Base-by-base conservation (phyloP, 768 basidiomycete genomes). In the Tephrocybe sp. region DNA sequence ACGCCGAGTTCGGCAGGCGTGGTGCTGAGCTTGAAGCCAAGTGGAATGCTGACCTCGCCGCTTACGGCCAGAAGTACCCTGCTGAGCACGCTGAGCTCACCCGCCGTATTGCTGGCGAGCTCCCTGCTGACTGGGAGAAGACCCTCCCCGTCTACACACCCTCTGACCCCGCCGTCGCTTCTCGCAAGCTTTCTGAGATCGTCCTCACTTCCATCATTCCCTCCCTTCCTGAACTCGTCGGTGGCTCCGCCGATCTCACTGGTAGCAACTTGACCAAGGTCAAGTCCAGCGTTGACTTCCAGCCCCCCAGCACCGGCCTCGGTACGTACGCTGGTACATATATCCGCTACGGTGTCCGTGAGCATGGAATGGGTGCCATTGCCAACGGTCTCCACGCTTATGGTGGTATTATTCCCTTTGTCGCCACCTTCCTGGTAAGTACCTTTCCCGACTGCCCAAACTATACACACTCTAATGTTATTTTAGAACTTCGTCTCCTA, bases 291-390 rank as follows among this genome's bases (percentile, higher is more conserved):
- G 75, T 84, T 53, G 95, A 98, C 73, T 96, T 98, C 86, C 95
- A 98, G 70, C 89, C 82, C 36, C 88, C 90, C 17, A 84, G 77
- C 73, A 94, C 91, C 17, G 84, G 84, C 26, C 78, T 96, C 38
- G 95, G 95, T 52, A 78, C 68, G 53, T 96, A 93, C 70, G 72
- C 83, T 50, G 95, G 95, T 46, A 88, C 86, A 41, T 97, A 98
- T 69, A 84, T 98, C 67, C 89, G 94, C 49, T 98, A 89, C 74
- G 95, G 95, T 81, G 93, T 98, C 51, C 90, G 95, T 71, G 95
- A 98, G 70, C 95, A 98, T 70, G 95, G 78, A 59, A 98, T 97
- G 94, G 90, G 88, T 62, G 95, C 94, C 48, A 93, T 98, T 62
- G 91, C 86, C 58, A 97, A 97, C 68, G 94, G 94, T 66, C 68